Evolutionary conservation across 306 rosid species (phyloP).

Genomic region (Senna tora): DNA sequence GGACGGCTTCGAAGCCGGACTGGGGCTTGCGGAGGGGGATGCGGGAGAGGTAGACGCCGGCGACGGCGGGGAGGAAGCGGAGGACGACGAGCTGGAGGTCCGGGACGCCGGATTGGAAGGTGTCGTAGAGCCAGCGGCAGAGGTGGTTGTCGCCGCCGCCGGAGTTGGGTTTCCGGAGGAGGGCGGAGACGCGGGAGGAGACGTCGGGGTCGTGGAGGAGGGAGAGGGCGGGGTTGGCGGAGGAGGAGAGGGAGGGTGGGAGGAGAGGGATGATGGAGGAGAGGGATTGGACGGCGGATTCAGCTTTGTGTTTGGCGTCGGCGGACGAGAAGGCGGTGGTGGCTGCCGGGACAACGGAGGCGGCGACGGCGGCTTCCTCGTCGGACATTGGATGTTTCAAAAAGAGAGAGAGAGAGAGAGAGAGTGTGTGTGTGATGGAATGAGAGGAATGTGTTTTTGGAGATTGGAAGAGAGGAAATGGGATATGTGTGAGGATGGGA

Average conservation of each 20-base stretch:
- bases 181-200: conserved; percentile 54
- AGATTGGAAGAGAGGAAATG: background rate
- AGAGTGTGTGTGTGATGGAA: background rate
- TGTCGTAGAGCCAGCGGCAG: conserved; percentile 90
- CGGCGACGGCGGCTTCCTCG: conserved; percentile 23
- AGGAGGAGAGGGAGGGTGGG: conserved; percentile 32
- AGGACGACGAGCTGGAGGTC: conserved; percentile 73
- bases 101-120: conserved; percentile 64
- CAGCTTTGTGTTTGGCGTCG: conserved; percentile 23
- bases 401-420: background rate
- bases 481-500: background rate
- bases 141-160: conserved; percentile 75
- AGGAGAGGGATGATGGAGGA: conserved; percentile 54
- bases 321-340: background rate
- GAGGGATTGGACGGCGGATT: conserved; percentile 56
- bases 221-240: conserved; percentile 41
- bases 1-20: conserved; percentile 80
- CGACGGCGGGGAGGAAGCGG: conserved; percentile 64
- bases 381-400: conserved; percentile 33
- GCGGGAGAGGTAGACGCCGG: conserved; percentile 72
- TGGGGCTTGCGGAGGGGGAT: conserved; percentile 54
- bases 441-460: background rate
- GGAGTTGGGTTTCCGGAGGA: conserved; percentile 68
- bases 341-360: no score
- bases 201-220: conserved; percentile 53